phyloP scores from a whole-genome alignment of 2,329 filamentous ascomycete genomes.

The Xylaria arbuscula region DNA sequence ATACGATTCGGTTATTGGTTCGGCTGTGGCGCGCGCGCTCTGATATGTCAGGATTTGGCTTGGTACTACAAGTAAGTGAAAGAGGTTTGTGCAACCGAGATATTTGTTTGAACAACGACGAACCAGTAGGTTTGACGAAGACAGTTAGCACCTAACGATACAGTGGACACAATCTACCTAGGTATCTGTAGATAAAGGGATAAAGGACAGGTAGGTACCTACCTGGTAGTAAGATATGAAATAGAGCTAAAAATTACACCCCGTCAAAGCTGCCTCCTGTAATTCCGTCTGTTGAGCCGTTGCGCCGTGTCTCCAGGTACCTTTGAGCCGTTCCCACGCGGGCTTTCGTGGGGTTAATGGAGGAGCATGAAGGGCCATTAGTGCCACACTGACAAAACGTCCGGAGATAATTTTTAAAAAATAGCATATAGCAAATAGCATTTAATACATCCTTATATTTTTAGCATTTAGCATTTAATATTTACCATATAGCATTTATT shows the following conservation, averaged over 20 bases:
- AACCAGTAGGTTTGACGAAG: not conserved
- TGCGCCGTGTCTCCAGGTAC: not conserved
- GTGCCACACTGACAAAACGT: too few relatives aligned
- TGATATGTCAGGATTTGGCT: not conserved
- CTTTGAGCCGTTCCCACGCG: constrained; percentile 5
- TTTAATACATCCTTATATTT: too few relatives aligned
- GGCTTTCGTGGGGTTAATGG: not conserved
- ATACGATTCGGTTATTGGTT: not conserved
- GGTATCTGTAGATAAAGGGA: too few relatives aligned
- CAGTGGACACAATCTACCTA: too few relatives aligned
- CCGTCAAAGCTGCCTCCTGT: not conserved
- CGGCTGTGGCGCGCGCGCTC: not conserved
- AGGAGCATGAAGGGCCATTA: too few relatives aligned
- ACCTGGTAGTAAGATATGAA: too few relatives aligned
- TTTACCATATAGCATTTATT: too few relatives aligned
- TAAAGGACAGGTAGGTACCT: too few relatives aligned
- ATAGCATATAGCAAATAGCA: too few relatives aligned
- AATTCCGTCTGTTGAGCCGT: not conserved
- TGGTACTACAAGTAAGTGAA: not conserved
- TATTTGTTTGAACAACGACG: not conserved
- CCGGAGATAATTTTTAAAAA: too few relatives aligned
- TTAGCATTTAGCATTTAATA: too few relatives aligned
- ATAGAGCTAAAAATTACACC: too few relatives aligned
- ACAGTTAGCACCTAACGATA: not conserved
- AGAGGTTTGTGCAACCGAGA: not conserved